Conservation (phyloP, 2,329 filamentous ascomycete species). For the Curvularia hawaiiensis region DNA sequence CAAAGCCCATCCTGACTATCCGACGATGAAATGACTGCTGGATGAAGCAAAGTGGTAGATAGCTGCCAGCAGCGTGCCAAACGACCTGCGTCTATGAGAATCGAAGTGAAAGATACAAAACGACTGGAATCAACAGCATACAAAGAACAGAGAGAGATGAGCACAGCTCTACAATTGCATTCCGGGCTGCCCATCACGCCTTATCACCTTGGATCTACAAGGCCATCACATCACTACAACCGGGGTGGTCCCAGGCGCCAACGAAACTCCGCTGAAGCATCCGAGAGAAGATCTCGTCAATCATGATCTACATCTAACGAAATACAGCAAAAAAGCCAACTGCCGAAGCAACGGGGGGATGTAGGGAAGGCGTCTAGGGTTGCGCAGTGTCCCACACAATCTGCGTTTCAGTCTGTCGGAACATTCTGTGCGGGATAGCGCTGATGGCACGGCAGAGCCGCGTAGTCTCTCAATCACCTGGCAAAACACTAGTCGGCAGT, state of each 20-base stretch:
- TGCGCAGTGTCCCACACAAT: constrained; percentile 7
- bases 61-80: constrained; percentile 36
- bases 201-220: constrained; percentile 10
- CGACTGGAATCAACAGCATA: background rate
- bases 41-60: background rate
- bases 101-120: background rate
- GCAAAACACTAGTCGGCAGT: background rate
- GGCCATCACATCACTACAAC: constrained; percentile 1
- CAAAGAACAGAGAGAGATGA: background rate
- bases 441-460: background rate
- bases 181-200: background rate
- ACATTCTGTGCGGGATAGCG: background rate
- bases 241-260: constrained; percentile 9
- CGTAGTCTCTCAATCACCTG: background rate
- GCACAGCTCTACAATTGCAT: constrained; percentile 12
- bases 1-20: constrained; percentile 35
- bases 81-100: constrained; percentile 2
- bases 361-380: background rate
- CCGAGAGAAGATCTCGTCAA: constrained; percentile 2
- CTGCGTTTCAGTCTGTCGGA: constrained; percentile 14
- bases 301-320: constrained; percentile 1
- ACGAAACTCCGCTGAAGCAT: constrained; percentile 22
- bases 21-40: background rate
- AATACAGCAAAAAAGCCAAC: background rate
- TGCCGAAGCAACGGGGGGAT: constrained; percentile 4